phyloP scores from a whole-genome alignment of 805 yeast species.

The Metschnikowia amazonensis region DNA sequence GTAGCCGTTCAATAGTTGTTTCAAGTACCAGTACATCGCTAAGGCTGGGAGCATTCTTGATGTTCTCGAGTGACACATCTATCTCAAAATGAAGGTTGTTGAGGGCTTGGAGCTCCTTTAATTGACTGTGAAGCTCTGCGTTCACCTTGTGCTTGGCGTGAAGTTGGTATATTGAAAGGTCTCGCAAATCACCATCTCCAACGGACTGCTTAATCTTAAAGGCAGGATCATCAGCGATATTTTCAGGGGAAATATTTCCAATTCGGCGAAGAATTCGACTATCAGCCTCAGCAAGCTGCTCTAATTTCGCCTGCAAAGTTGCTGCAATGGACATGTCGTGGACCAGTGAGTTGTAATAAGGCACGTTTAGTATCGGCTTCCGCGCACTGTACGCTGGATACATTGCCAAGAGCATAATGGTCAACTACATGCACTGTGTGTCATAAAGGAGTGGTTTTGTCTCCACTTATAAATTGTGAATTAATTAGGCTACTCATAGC shows the following conservation, averaged over 20 bases:
- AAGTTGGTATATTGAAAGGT: constrained; percentile 13
- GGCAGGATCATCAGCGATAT: constrained; percentile 4
- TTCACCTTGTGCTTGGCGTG: constrained; percentile 14
- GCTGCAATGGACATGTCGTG: constrained; percentile 11
- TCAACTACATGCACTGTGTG: background rate
- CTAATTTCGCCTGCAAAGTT: constrained; percentile 4
- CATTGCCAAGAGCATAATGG: background rate
- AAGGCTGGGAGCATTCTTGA: constrained; percentile 5
- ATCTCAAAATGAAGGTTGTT: constrained; percentile 26
- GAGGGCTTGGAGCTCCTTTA: constrained; percentile 27
- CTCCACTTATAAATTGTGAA: background rate
- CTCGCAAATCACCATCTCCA: constrained; percentile 1
- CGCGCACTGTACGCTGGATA: constrained; percentile 2
- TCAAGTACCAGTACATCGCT: background rate
- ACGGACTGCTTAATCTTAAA: constrained; percentile 1
- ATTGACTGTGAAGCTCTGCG: constrained; percentile 12
- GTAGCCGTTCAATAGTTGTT: constrained; percentile 17
- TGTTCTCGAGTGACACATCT: constrained; percentile 13
- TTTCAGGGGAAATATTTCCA: background rate
- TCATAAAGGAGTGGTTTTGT: background rate
- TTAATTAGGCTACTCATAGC: background rate
- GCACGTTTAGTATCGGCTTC: background rate
- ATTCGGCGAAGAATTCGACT: background rate
- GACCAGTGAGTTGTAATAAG: background rate
- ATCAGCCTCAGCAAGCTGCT: constrained; percentile 1